Evolutionary conservation across 2,329 filamentous ascomycete species (phyloP).

Genomic region (Thermoascus crustaceus): DNA sequence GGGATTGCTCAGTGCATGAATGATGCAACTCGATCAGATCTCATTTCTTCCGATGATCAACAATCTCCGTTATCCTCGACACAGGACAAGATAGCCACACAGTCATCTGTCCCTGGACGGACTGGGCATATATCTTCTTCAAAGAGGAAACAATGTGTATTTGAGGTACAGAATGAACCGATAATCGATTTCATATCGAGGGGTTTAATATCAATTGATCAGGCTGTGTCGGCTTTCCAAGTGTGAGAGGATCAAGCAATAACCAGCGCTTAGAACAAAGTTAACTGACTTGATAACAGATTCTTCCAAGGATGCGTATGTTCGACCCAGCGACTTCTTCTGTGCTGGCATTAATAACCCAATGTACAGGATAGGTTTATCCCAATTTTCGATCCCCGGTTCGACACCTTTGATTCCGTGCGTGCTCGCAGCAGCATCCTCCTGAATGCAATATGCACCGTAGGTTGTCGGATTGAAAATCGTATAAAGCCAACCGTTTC

Average conservation of each 20-base stretch:
- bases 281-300: slow-evolving; percentile 10
- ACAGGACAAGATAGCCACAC: slow-evolving; percentile 5
- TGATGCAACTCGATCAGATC: too few species aligned
- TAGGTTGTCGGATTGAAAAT: slow-evolving; percentile 41
- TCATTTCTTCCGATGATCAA: too few species aligned
- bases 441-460: slow-evolving; percentile 45
- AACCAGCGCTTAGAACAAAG: background rate
- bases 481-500: slow-evolving; percentile 9
- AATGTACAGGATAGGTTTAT: slow-evolving; percentile 39
- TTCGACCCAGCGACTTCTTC: background rate
- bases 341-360: background rate
- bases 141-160: slow-evolving; percentile 24
- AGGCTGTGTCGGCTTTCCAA: slow-evolving; percentile 25
- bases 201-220: slow-evolving; percentile 25
- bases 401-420: slow-evolving; percentile 41
- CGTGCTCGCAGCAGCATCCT: slow-evolving; percentile 42
- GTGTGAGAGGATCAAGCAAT: slow-evolving; percentile 13
- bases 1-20: too few species aligned
- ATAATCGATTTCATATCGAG: slow-evolving; percentile 28
- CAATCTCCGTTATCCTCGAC: background rate
- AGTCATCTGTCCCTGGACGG: slow-evolving; percentile 5
- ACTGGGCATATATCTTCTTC: slow-evolving; percentile 5
- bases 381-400: slow-evolving; percentile 39
- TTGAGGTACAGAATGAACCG: slow-evolving; percentile 25
- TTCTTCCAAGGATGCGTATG: slow-evolving; percentile 33